Conservation (phyloP, 2,329 filamentous ascomycete genomes). For the Cryphonectria parasitica region DNA sequence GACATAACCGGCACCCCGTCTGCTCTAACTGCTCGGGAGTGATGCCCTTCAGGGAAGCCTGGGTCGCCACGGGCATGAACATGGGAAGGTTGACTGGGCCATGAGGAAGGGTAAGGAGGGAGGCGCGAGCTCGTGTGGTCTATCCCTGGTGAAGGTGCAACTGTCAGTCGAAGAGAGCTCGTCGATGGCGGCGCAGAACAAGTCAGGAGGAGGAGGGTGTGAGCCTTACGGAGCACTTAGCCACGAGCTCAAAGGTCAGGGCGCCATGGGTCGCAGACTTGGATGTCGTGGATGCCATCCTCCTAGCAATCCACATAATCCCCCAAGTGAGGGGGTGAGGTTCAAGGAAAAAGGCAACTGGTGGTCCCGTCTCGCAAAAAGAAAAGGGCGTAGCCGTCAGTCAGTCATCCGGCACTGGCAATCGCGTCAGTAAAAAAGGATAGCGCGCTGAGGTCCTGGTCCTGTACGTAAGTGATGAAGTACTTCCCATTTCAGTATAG, state of each 20-base stretch:
- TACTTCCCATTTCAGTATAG: slow-evolving; percentile 4
- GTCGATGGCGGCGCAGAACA: slow-evolving; percentile 23
- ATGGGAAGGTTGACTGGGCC: slow-evolving; percentile 87
- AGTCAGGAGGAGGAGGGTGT: background rate
- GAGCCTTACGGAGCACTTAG: slow-evolving; percentile 63
- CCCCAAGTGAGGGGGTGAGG: background rate
- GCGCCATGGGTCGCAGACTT: slow-evolving; percentile 36
- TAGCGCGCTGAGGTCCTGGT: background rate
- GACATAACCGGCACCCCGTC: slow-evolving; percentile 84
- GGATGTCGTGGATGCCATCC: slow-evolving; percentile 33
- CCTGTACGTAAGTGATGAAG: slow-evolving; percentile 3
- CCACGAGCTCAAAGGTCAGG: slow-evolving; percentile 38
- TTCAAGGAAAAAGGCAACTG: background rate
- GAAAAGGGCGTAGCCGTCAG: background rate
- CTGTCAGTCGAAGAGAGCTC: slow-evolving; percentile 13
- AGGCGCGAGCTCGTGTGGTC: slow-evolving; percentile 94
- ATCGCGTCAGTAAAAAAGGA: background rate
- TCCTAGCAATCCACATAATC: slow-evolving; percentile 32
- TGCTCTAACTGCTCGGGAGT: slow-evolving; percentile 91
- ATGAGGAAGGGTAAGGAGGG: slow-evolving; percentile 85
- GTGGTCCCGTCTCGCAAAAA: background rate
- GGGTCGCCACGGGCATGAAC: slow-evolving; percentile 98
- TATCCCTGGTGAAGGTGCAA: slow-evolving; percentile 43
- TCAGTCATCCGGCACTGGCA: background rate
- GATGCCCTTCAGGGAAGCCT: slow-evolving; percentile 91